These are phyloP conservation scores for Geranium incanum DNA, from an alignment of 441 rosid species.

Conservation along the genomic window DNA sequence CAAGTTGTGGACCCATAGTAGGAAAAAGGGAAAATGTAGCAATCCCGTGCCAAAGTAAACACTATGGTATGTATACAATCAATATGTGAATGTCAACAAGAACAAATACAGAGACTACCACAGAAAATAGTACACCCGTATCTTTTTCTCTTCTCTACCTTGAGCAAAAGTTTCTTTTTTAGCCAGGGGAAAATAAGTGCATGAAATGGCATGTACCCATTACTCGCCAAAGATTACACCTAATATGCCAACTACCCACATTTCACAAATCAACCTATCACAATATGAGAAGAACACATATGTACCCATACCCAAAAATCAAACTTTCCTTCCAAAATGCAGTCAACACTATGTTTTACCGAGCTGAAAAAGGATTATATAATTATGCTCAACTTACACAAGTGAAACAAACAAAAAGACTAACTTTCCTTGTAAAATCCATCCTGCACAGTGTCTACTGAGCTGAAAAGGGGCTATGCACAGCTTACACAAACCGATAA, in stretches of 20 bases:
- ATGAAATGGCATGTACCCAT: background rate
- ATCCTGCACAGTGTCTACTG: background rate
- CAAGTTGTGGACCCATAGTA: background rate
- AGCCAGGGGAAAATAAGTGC: background rate
- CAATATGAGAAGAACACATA: background rate
- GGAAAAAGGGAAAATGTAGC: background rate
- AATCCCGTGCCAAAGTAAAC: background rate
- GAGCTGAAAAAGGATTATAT: background rate
- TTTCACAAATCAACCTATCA: background rate
- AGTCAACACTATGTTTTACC: background rate
- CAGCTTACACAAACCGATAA: background rate
- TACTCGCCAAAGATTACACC: background rate
- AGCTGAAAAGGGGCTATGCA: background rate
- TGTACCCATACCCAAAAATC: background rate
- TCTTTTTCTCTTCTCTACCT: background rate
- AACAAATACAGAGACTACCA: background rate
- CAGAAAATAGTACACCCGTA: background rate
- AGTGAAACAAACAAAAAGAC: background rate
- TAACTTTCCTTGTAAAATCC: background rate
- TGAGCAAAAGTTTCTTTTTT: background rate
- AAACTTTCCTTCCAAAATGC: background rate
- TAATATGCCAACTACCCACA: background rate
- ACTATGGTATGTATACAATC: background rate
- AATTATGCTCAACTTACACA: background rate
- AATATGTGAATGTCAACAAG: background rate